Evolutionary conservation across 169 alveolate genomes (phyloP).

Genomic region (Plasmodium chabaudi): DNA sequence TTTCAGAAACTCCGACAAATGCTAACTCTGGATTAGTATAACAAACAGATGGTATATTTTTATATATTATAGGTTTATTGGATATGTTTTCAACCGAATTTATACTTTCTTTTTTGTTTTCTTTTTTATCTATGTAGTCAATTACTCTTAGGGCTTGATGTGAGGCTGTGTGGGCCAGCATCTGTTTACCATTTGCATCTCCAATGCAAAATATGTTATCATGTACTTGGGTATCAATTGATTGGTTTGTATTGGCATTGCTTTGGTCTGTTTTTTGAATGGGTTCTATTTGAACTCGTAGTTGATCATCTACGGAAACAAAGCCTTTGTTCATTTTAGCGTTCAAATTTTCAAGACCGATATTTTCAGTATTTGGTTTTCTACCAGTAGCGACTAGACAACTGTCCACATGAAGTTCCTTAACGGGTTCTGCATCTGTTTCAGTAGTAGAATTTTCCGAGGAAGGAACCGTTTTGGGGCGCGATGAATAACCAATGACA

Average conservation of each 20-base stretch:
- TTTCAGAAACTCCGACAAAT: constrained; percentile 81
- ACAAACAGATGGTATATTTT: constrained; percentile 81
- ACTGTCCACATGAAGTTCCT: constrained; percentile 79
- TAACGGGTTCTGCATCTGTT: background rate
- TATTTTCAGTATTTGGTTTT: constrained; percentile 80
- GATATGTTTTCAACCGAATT: background rate
- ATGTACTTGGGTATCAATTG: constrained; percentile 17
- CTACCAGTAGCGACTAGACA: constrained; percentile 87
- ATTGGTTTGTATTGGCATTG: too few relatives aligned
- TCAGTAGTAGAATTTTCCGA: background rate
- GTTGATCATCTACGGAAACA: constrained; percentile 77
- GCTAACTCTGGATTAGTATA: constrained; percentile 82
- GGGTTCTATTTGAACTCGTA: constrained; percentile 67
- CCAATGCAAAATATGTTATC: constrained; percentile 80
- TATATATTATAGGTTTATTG: constrained; percentile 58
- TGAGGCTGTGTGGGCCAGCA: constrained; percentile 83
- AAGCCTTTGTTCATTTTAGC: constrained; percentile 74
- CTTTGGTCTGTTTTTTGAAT: background rate
- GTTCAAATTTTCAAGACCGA: constrained; percentile 76
- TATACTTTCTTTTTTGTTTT: constrained; percentile 19
- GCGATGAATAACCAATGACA: constrained; percentile 52
- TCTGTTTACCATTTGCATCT: constrained; percentile 80
- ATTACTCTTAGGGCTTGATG: constrained; percentile 89
- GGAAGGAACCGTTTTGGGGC: background rate
- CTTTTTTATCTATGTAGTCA: constrained; percentile 92